Conservation (phyloP, 768 basidiomycete genomes). For the Ramaria sp. region DNA sequence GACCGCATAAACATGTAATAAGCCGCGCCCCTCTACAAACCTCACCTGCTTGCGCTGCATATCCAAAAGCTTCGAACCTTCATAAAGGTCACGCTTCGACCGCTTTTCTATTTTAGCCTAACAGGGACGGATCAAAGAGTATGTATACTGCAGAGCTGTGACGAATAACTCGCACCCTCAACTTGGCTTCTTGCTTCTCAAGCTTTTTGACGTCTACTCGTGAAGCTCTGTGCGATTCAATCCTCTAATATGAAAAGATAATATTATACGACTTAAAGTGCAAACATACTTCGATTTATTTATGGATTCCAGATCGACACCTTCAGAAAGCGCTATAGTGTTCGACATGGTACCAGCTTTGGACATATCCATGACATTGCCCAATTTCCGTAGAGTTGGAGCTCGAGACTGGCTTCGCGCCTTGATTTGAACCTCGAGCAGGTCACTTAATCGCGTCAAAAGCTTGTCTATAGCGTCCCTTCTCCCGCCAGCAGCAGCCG, state of each 20-base stretch:
- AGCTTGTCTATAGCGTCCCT: slow-evolving; percentile 51
- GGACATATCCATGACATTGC: slow-evolving; percentile 84
- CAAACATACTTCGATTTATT: slow-evolving; percentile 82
- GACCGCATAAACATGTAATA: neutral
- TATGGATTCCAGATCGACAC: slow-evolving; percentile 83
- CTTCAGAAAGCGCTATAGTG: slow-evolving; percentile 70
- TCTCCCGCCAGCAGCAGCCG: slow-evolving; percentile 43
- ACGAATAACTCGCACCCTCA: slow-evolving; percentile 42
- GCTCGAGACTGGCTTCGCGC: slow-evolving; percentile 48
- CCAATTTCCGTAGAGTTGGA: slow-evolving; percentile 49
- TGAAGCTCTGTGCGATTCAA: slow-evolving; percentile 47
- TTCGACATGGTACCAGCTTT: slow-evolving; percentile 64
- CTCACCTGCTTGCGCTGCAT: slow-evolving; percentile 80
- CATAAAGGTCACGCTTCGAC: slow-evolving; percentile 81
- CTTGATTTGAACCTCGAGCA: slow-evolving; percentile 55
- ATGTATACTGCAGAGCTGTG: neutral
- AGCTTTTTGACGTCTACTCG: slow-evolving; percentile 92
- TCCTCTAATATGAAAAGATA: too few relatives aligned
- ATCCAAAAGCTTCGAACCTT: slow-evolving; percentile 91
- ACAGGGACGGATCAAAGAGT: slow-evolving; percentile 2
- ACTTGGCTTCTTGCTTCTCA: slow-evolving; percentile 94
- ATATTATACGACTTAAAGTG: neutral
- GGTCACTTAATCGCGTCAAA: slow-evolving; percentile 51
- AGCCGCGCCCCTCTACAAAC: neutral
- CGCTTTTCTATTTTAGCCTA: slow-evolving; percentile 97